Conservation (phyloP, 371 early-diverging fungal species). For the Blakeslea trispora region DNA sequence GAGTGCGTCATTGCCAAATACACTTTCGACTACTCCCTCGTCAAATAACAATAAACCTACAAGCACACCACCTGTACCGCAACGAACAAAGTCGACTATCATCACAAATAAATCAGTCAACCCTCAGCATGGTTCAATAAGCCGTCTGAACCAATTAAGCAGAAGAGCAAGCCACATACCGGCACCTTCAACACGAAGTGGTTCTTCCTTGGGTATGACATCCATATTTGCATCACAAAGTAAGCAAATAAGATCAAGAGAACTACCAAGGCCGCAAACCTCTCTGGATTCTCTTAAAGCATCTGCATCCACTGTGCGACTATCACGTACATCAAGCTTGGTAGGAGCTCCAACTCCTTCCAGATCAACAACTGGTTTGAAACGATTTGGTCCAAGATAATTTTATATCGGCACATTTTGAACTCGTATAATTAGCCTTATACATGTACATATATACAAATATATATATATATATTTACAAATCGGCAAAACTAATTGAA, state of each 20-base stretch:
- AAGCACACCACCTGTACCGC: slow-evolving; percentile 3
- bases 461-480: no score
- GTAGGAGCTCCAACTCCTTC: slow-evolving; percentile 2
- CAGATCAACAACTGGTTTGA: slow-evolving; percentile 2
- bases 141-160: slow-evolving; percentile 5
- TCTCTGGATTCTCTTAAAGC: slow-evolving; percentile 1
- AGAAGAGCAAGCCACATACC: slow-evolving; percentile 30
- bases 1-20: slow-evolving; percentile 18
- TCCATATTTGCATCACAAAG: slow-evolving; percentile 16
- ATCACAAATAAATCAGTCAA: not conserved
- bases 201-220: slow-evolving; percentile 17
- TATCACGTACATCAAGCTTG: not conserved
- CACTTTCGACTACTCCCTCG: not conserved
- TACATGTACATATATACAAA: no score
- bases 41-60: not conserved
- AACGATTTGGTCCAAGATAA: not conserved
- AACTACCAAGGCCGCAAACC: slow-evolving; percentile 11
- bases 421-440: no score
- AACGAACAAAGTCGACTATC: slow-evolving; percentile 20
- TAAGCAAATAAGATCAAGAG: not conserved
- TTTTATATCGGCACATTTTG: not conserved
- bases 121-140: slow-evolving; percentile 4
- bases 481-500: no score
- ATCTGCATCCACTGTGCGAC: slow-evolving; percentile 4
- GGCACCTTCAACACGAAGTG: slow-evolving; percentile 17